Evolutionary conservation across 2,329 filamentous ascomycete genomes (phyloP), one percentile per base, ranked within the genome.

Genomic region (Pseudocercospora crystallina): DNA sequence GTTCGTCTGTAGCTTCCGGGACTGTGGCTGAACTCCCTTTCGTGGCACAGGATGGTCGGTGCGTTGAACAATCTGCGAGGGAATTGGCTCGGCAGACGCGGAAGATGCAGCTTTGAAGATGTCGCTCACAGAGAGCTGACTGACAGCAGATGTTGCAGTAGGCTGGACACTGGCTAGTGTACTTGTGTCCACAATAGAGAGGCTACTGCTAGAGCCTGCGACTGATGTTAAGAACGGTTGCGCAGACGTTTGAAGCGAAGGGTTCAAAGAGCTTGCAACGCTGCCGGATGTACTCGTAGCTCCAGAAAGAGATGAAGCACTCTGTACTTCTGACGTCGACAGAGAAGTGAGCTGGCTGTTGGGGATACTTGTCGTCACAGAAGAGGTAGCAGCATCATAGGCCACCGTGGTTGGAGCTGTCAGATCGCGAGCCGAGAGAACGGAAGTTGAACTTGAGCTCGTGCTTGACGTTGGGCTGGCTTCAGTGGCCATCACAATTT

Each of bases 1-100:
- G 75, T 91, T 92, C 17, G 88, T 92, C 43, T 82, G 76, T 39
- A 89, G 72, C 3, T 85, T 69, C 12, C 64, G 64, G 7, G 60
- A 50, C 40, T 73, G 69, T 32, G 64, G 60, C 45, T 72, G 69
- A 31, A 74, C 71, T 5, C 71, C 71, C 14, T 59, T 65, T 7
- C 63, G 61, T 8, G 70, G 61, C 0, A 73, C 70, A 8, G 75
- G 74, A 51, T 77, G 74, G 37, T 71, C 66, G 9, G 66, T 61
- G 15, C 68, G 66, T 0, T 68, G 62, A 10, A 77, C 66, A 42
- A 75, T 71, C 0, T 69, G 59, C 2, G 73, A 68, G 20, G 75
- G 73, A 43, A 76, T 75, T 0, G 70, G 62, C 5, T 66, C 63
- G 7, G 20, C 20, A 26, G 20, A 26, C 7, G 7, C 20, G 7